Conservation (phyloP, 192 early-diverging fungal species). For the Linderina pennispora region DNA sequence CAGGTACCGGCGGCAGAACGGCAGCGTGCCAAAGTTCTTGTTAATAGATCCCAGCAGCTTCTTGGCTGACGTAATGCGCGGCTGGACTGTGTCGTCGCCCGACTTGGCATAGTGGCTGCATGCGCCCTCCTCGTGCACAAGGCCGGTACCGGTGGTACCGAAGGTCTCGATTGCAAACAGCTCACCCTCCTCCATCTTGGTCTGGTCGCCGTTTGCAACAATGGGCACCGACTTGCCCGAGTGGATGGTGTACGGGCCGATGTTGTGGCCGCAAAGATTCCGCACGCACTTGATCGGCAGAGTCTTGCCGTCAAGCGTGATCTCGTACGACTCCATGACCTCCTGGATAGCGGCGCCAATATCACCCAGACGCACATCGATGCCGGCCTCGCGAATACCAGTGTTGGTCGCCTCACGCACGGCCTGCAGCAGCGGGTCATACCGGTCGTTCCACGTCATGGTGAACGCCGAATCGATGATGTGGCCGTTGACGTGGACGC, state of each 20-base stretch:
- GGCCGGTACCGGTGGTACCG: slow-evolving; percentile 88
- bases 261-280: slow-evolving; percentile 95
- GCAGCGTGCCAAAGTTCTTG: slow-evolving; percentile 88
- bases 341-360: slow-evolving; percentile 96
- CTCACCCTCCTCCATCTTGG: slow-evolving; percentile 97
- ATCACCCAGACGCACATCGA: slow-evolving; percentile 91
- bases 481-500: slow-evolving; percentile 84
- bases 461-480: slow-evolving; percentile 97
- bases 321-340: slow-evolving; percentile 98
- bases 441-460: slow-evolving; percentile 85
- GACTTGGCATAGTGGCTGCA: slow-evolving; percentile 85
- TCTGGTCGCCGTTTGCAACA: slow-evolving; percentile 76
- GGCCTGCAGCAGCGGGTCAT: slow-evolving; percentile 77
- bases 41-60: slow-evolving; percentile 52
- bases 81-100: slow-evolving; percentile 26
- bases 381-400: slow-evolving; percentile 91
- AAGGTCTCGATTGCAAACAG: slow-evolving; percentile 97
- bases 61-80: slow-evolving; percentile 25
- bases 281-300: slow-evolving; percentile 88
- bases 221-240: slow-evolving; percentile 94
- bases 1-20: slow-evolving; percentile 93
- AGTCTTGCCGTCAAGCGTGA: slow-evolving; percentile 89
- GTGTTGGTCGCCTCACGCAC: slow-evolving; percentile 96
- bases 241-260: slow-evolving; percentile 89
- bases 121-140: slow-evolving; percentile 84